Evolutionary conservation across 805 yeast species (phyloP), one percentile per base, ranked within the genome.

Genomic region (Kuraishia floccosa): DNA sequence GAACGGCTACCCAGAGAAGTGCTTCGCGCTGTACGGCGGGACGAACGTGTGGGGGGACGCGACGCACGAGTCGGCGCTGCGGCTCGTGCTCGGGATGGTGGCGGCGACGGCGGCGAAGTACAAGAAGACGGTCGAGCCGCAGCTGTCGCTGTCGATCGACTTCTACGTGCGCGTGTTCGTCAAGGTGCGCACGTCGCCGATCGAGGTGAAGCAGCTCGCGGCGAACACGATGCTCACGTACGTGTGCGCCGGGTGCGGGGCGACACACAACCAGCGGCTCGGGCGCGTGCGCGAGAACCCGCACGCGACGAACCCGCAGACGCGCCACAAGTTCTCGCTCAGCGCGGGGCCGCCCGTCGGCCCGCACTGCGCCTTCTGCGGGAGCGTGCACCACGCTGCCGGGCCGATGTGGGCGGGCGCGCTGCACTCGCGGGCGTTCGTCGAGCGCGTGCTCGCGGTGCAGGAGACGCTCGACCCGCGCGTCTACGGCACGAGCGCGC

Each of bases 391-490:
- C 50, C 94, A 83, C 49, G 50, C 91, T 22, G 86, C 89, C 6
- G 99, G 99, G 4, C 99, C 99, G 37, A 82, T 91, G 95, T 91
- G 94, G 82, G 86, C 76, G 8, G 94, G 86, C 0, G 61, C 67
- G 5, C 53, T 91, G 35, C 97, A 89, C 46, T 68, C 79, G 46
- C 49, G 52, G 17, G 72, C 66, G 13, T 91, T 89, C 44, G 62
- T 89, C 26, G 62, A 71, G 17, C 69, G 62, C 40, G 65, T 87
- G 28, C 62, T 84, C 33, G 60, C 64, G 54, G 74, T 39, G 68
- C 76, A 45, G 46, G 52, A 24, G 3, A 32, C 34, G 3, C 18
- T 32, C 16, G 17, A 56, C 47, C 65, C 74, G 15, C 68, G 63
- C 4, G 62, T 68, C 0, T 91, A 84, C 51, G 80, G 79, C 29